Conservation (phyloP, 805 yeast species). For the Metschnikowia arizonensis region DNA sequence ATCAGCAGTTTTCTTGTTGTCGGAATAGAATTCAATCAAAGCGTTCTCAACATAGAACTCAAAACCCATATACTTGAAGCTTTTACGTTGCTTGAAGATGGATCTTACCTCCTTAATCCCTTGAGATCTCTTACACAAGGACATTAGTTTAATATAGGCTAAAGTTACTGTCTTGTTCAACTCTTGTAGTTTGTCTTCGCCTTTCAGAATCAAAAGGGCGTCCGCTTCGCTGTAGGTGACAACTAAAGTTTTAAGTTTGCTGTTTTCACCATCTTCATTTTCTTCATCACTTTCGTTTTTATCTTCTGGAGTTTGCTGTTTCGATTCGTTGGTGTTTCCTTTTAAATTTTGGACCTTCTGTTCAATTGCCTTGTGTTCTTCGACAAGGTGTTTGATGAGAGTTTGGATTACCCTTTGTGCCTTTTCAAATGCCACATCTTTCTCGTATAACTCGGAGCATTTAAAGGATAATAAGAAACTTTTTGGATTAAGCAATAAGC, state of each 20-base stretch:
- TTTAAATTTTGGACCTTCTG: conserved; percentile 22
- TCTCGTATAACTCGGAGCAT: conserved; percentile 67
- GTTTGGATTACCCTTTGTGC: conserved; percentile 48
- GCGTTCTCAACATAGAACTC: conserved; percentile 83
- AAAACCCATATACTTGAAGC: conserved; percentile 55
- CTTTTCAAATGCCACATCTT: conserved; percentile 45
- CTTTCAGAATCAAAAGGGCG: conserved; percentile 19
- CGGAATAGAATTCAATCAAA: conserved; percentile 67
- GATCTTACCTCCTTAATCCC: conserved; percentile 72
- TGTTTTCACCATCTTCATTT: conserved; percentile 9
- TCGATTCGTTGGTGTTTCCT: conserved; percentile 10
- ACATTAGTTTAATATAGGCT: conserved; percentile 67
- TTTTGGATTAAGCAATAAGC: conserved; percentile 60
- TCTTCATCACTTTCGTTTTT: conserved; percentile 20
- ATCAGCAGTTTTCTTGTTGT: conserved; percentile 62
- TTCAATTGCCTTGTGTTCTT: conserved; percentile 29
- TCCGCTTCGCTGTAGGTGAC: conserved; percentile 21
- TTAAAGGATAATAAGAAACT: conserved; percentile 65
- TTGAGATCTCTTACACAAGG: conserved; percentile 59
- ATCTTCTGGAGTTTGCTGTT: conserved; percentile 3
- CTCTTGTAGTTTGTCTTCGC: conserved; percentile 22
- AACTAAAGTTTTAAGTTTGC: conserved; percentile 1
- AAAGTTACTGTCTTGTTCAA: conserved; percentile 48
- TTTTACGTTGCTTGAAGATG: conserved; percentile 64
- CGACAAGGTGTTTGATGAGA: conserved; percentile 46